Base-by-base conservation (phyloP, 2,329 filamentous ascomycete genomes). In the Ophiocordyceps camponoti-rufipedis region DNA sequence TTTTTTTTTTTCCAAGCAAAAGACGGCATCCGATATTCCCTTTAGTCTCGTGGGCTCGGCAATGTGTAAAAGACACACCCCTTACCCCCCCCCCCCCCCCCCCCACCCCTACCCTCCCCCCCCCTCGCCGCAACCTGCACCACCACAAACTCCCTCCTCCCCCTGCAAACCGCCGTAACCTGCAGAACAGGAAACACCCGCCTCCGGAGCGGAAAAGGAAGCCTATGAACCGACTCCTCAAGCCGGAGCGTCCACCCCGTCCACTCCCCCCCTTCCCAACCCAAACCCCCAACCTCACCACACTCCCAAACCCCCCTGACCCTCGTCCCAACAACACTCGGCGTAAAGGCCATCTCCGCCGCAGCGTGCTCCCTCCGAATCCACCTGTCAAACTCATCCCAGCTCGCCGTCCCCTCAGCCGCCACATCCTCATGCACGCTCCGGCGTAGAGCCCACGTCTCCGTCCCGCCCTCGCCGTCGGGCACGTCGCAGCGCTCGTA, bases 111-210 rank as follows among this genome's bases (percentile, higher is more conserved):
- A 63, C 87, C 82, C 1, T 86, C 66, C 50, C 75, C 80, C 14
- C 9, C 4, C 49, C 49, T n/a, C 42, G 59, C 62, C 16, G 74
- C 64, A 38, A 82, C 68, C 45, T 74, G 77, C 28, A 80, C 64
- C 3, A 80, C 66, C 8, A 77, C 45, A 47, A 80, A 73, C 55
- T 76, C 71, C 60, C 35, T 53, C 16, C 49, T 52, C n/a, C 51
- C 56, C n/a, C 48, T 54, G 1, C 59, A 61, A 9, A 67, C 63
- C 11, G 66, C 65, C 38, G 75, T 75, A 46, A 82, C 62, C 55
- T 84, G 74, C 44, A 86, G 57, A 2, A 80, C 75, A 14, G 78
- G 70, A 52, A 86, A 87, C 2, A 74, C 71, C 44, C 82, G 75
- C 50, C 78, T 71, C 47, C 69, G 68, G 8, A 85, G 64, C n/a